Conservation (phyloP, 2,329 filamentous ascomycete genomes). For the Sclerotinia subarctica region DNA sequence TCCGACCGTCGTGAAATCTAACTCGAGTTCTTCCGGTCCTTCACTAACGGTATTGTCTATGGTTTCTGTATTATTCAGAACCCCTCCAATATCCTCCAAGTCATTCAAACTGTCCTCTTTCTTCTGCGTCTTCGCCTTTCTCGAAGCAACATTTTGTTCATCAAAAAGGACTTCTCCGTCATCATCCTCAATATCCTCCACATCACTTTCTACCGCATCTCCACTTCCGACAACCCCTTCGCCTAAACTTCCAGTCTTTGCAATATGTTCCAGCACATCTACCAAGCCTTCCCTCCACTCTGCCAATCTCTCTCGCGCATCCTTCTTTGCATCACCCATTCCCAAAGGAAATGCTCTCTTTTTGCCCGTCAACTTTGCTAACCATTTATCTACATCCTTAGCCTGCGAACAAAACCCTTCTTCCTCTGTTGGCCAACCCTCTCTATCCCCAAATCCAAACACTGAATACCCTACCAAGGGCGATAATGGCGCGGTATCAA, state of each 20-base stretch:
- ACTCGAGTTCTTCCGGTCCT: constrained; percentile 55
- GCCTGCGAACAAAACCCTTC: constrained; percentile 94
- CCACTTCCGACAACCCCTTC: constrained; percentile 75
- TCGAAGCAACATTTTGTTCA: constrained; percentile 44
- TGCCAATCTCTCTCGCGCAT: constrained; percentile 61
- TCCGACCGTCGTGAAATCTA: constrained; percentile 81
- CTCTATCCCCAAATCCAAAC: constrained; percentile 87
- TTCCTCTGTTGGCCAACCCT: constrained; percentile 87
- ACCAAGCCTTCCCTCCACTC: constrained; percentile 78
- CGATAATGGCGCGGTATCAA: constrained; percentile 82
- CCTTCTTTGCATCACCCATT: constrained; percentile 79
- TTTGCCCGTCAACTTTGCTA: constrained; percentile 86
- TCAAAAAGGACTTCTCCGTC: constrained; percentile 53
- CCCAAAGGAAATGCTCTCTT: constrained; percentile 88
- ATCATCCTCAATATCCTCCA: constrained; percentile 61
- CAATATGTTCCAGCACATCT: constrained; percentile 66
- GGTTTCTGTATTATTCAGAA: constrained; percentile 49
- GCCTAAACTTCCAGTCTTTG: constrained; percentile 54
- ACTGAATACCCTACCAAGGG: constrained; percentile 81
- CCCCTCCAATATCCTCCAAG: constrained; percentile 76
- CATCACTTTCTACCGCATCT: constrained; percentile 79
- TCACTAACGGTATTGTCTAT: constrained; percentile 28
- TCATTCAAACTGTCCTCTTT: constrained; percentile 62
- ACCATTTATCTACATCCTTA: constrained; percentile 87
- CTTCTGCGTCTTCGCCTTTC: constrained; percentile 43